Evolutionary conservation across 768 basidiomycete genomes (phyloP), one percentile per base, ranked within the genome.

Genomic region (Lactarius evosmus): DNA sequence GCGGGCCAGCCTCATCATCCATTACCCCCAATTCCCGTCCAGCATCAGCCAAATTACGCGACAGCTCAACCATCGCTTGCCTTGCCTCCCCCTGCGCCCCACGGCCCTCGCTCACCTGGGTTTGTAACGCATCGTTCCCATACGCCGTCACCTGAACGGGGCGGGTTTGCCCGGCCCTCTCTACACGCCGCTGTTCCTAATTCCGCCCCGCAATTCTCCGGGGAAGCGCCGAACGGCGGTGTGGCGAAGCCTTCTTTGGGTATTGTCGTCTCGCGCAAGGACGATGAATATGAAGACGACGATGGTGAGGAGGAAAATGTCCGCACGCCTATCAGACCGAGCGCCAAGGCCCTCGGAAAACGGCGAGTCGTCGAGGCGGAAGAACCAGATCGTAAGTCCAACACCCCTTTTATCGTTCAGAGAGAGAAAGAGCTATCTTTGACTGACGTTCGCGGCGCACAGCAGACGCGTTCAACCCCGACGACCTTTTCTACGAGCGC

Each of bases 281-380:
- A 59, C 19, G n/a, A 19, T 3, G 30, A 33, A 2, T 33, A 51
- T 6, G 25, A 19, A 2, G 40, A 60, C 8, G 50, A 44, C 12
- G 65, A 69, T 12, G 71, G 69, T 17, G 71, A 62, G 6, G 78
- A 79, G 17, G 76, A 74, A 6, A 71, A 77, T 4, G 58, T 70
- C 16, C 65, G 59, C 55, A 73, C 76, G 16, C 83, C 82, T n/a
- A 70, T 79, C 12, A 80, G 81, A 67, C 94, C 91, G 0, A 94
- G 91, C 72, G 88, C 83, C 38, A 97, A 95, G 73, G 93, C 94
- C 4, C 80, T 95, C 2, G 94, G 94, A 19, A 97, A 96, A 77
- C 82, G 91, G 68, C 82, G 78, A 69, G 83, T 87, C 17, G 74
- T 85, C 9, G 84, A 83, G 49, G 72, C 75, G 40, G 83, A 84